Conservation (phyloP, 2,329 filamentous ascomycete genomes). For the Penicillium sp. region DNA sequence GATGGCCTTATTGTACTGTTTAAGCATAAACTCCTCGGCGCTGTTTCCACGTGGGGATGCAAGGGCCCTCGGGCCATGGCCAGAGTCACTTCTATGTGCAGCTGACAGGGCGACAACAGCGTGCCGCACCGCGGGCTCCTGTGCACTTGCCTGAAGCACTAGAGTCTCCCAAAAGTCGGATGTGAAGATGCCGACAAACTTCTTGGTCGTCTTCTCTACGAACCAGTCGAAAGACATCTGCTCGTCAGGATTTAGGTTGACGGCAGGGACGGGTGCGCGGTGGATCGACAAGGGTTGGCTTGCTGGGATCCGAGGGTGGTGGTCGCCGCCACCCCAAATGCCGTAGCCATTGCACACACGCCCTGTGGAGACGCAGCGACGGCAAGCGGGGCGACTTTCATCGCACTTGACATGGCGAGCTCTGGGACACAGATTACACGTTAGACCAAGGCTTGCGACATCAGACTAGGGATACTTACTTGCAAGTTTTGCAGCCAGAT, state of each 20-base stretch:
- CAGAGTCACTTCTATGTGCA: conserved; percentile 29
- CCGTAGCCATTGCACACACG: conserved; percentile 47
- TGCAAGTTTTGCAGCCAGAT: conserved; percentile 36
- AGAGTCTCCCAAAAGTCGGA: conserved; percentile 43
- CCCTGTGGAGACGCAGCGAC: conserved; percentile 37
- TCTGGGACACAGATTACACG: conserved; percentile 10
- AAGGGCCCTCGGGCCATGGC: background rate
- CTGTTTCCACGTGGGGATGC: conserved; percentile 14
- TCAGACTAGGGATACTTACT: conserved; percentile 20
- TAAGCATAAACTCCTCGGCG: conserved; percentile 36
- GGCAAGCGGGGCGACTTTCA: conserved; percentile 40
- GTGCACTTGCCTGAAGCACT: conserved; percentile 41
- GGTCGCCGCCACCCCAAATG: conserved; percentile 42
- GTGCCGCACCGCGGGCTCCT: conserved; percentile 45
- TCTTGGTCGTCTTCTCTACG: conserved; percentile 22
- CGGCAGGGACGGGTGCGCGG: conserved; percentile 11
- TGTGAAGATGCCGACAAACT: conserved; percentile 39
- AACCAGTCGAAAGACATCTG: conserved; percentile 32
- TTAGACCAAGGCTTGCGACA: background rate
- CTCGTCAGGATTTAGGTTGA: conserved; percentile 23
- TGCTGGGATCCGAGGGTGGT: conserved; percentile 19
- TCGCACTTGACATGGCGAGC: conserved; percentile 39
- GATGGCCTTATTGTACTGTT: conserved; percentile 45
- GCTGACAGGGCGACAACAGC: conserved; percentile 46
- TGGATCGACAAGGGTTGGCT: conserved; percentile 15